phyloP scores from a whole-genome alignment of 306 rosid species.

The Quercus robur region DNA sequence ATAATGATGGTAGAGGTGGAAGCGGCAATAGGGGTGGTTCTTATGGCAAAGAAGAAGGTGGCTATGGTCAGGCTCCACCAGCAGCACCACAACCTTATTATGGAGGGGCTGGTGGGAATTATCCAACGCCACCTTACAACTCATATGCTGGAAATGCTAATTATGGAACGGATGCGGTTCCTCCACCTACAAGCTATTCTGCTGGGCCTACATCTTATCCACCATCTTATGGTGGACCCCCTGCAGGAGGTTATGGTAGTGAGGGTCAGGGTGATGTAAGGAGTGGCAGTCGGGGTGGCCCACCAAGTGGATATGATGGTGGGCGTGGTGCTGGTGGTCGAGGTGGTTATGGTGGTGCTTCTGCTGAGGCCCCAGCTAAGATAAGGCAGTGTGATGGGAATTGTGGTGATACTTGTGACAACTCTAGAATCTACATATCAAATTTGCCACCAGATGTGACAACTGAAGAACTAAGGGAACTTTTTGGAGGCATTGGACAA shows the following conservation, averaged over 20 bases:
- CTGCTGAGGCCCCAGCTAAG: constrained; percentile 59
- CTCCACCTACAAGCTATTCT: constrained; percentile 84
- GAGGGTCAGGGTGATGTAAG: constrained; percentile 49
- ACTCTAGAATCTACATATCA: constrained; percentile 94
- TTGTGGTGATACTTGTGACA: constrained; percentile 88
- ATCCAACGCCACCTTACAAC: constrained; percentile 44
- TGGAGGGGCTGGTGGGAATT: constrained; percentile 60
- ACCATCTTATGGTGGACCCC: constrained; percentile 78
- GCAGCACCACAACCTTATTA: constrained; percentile 50
- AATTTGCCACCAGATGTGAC: constrained; percentile 95
- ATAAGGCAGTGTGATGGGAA: constrained; percentile 93
- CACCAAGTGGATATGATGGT: constrained; percentile 48
- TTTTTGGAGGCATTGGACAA: constrained; percentile 99
- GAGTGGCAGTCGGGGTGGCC: constrained; percentile 58
- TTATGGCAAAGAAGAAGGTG: constrained; percentile 79
- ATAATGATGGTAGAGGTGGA: constrained; percentile 51
- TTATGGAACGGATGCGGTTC: constrained; percentile 90
- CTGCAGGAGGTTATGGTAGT: constrained; percentile 59
- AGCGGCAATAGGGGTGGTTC: constrained; percentile 74
- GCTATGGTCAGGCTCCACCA: constrained; percentile 70
- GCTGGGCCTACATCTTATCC: constrained; percentile 85
- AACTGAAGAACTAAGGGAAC: constrained; percentile 74
- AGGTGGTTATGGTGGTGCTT: constrained; percentile 69
- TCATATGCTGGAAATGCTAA: constrained; percentile 52
- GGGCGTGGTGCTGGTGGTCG: constrained; percentile 58